Percentiles rank a stretch among this genome's conserved stretches.
phyloP scores from a whole-genome alignment of 495 filamentous ascomycete species.

The Massariosphaeria phaeospora region DNA sequence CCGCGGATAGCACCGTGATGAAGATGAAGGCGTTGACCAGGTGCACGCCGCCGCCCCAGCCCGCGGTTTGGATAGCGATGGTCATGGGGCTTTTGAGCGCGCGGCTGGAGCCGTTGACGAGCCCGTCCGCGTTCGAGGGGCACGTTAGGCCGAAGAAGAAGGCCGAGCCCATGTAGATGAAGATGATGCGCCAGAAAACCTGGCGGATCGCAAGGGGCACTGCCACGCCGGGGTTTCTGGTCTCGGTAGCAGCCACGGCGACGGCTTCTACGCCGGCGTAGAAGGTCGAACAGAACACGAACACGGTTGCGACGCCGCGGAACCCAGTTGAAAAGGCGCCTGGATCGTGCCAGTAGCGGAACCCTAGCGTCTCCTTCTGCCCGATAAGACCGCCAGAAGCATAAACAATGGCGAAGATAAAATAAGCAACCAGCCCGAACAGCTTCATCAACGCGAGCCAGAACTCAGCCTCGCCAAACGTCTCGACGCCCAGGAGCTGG shows the following conservation, averaged over 20 bases:
- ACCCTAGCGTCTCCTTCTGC: slow-evolving; percentile 39
- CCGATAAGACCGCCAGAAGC: slow-evolving; percentile 34
- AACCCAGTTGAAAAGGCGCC: slow-evolving; percentile 62
- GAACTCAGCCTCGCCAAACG: slow-evolving; percentile 53
- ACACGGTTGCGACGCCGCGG: slow-evolving; percentile 60
- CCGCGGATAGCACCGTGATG: slow-evolving; percentile 36
- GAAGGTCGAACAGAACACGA: slow-evolving; percentile 61
- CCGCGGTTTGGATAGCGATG: slow-evolving; percentile 34
- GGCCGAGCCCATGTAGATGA: slow-evolving; percentile 38
- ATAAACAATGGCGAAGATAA: slow-evolving; percentile 37
- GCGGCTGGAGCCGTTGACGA: slow-evolving; percentile 21
- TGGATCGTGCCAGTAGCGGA: slow-evolving; percentile 49
- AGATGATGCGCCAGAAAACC: slow-evolving; percentile 47
- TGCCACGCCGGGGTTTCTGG: slow-evolving; percentile 41
- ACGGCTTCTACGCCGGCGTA: slow-evolving; percentile 56
- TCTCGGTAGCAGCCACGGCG: slow-evolving; percentile 46
- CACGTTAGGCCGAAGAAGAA: slow-evolving; percentile 34
- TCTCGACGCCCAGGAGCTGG: slow-evolving; percentile 44
- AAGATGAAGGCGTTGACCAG: slow-evolving; percentile 15
- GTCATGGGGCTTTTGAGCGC: slow-evolving; percentile 33
- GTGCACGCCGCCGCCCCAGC: slow-evolving; percentile 24
- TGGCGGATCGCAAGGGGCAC: slow-evolving; percentile 44
- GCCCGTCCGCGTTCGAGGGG: slow-evolving; percentile 22
- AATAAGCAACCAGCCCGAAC: slow-evolving; percentile 43
- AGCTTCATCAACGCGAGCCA: slow-evolving; percentile 48